These are phyloP conservation scores for Pyrus pyrifolia DNA, from an alignment of 306 rosid species.

Conservation along the genomic window DNA sequence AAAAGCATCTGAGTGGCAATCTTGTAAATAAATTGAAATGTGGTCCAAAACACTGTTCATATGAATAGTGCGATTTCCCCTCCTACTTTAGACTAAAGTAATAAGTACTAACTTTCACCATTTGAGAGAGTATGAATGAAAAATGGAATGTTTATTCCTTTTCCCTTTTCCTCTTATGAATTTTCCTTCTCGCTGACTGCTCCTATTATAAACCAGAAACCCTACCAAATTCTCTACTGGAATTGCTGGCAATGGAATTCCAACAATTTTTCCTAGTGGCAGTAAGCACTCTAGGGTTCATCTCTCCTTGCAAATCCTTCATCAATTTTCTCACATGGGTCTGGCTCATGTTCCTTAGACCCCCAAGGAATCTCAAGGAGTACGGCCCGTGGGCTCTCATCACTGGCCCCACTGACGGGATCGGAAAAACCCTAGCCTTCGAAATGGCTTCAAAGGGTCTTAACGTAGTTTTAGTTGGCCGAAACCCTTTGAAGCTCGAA, in stretches of 20 bases:
- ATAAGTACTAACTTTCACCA: no score
- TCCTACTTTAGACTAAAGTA: no score
- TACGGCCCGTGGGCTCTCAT: conserved; percentile 73
- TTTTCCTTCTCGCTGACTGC: no score
- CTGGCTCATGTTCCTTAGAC: conserved; percentile 52
- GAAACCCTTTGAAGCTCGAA: conserved; percentile 31
- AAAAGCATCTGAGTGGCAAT: no score
- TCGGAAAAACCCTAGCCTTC: conserved; percentile 59
- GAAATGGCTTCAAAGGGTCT: conserved; percentile 55
- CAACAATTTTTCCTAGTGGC: background rate
- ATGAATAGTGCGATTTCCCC: no score
- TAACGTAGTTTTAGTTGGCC: conserved; percentile 23
- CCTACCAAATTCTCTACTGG: background rate
- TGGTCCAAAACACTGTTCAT: no score
- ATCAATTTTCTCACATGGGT: conserved; percentile 40
- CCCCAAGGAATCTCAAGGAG: conserved; percentile 53
- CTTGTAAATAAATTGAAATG: no score
- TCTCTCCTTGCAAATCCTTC: conserved; percentile 14
- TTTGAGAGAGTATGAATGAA: no score
- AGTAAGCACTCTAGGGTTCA: conserved; percentile 31
- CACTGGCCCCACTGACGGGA: conserved; percentile 74
- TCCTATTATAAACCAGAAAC: background rate
- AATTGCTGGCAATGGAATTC: conserved; percentile 1
- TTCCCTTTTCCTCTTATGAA: no score
- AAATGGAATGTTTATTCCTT: no score